Evolutionary conservation across 2,329 filamentous ascomycete genomes (phyloP).

Genomic region (Akanthomyces muscarius): DNA sequence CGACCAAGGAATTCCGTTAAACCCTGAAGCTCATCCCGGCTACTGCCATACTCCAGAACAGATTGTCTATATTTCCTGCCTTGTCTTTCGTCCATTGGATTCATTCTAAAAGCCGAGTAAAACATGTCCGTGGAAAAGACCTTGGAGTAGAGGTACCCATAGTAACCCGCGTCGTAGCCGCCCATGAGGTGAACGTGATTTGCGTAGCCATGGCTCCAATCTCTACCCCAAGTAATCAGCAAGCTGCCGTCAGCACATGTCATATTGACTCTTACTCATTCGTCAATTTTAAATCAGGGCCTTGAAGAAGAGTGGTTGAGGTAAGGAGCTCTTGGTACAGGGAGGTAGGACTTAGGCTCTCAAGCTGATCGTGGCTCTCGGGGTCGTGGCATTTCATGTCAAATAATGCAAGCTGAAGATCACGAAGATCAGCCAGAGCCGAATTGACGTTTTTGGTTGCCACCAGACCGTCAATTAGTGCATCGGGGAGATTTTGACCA

Average conservation of each 20-base stretch:
- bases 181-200: constrained; percentile 80
- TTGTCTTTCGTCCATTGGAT: constrained; percentile 67
- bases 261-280: not conserved
- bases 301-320: too few species aligned
- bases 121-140: constrained; percentile 87
- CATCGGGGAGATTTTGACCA: too few species aligned
- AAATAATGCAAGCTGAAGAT: too few species aligned
- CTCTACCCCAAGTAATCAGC: constrained; percentile 31
- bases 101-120: constrained; percentile 69
- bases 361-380: too few species aligned
- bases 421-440: too few species aligned
- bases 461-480: too few species aligned
- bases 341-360: too few species aligned
- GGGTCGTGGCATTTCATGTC: too few species aligned
- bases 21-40: constrained; percentile 75
- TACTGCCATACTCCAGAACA: constrained; percentile 72
- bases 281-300: too few species aligned
- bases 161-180: constrained; percentile 82
- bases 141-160: constrained; percentile 68
- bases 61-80: constrained; percentile 73
- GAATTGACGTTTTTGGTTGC: too few species aligned
- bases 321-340: too few species aligned
- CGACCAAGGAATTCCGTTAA: constrained; percentile 74
- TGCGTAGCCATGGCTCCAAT: constrained; percentile 73
- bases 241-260: not conserved